These are phyloP conservation scores for Cladorrhinum sp. DNA, from an alignment of 2,329 filamentous ascomycete species.

Conservation along the genomic window DNA sequence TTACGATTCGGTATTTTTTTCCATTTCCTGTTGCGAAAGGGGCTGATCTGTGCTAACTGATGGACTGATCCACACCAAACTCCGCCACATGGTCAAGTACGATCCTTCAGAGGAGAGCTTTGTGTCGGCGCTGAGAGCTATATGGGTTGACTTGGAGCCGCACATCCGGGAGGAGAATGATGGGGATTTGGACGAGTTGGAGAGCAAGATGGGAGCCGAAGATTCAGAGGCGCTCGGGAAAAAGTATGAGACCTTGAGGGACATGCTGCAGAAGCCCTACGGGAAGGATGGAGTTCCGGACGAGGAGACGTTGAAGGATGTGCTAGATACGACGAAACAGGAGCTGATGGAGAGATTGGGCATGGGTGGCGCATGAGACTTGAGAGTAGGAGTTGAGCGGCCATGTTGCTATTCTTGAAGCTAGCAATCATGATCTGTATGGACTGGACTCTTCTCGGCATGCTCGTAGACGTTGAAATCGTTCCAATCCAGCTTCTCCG, in stretches of 20 bases:
- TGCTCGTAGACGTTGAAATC: too few relatives aligned
- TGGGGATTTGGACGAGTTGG: slow-evolving; percentile 21
- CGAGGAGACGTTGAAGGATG: slow-evolving; percentile 17
- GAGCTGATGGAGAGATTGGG: slow-evolving; percentile 21
- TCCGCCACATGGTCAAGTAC: slow-evolving; percentile 24
- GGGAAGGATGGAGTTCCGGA: slow-evolving; percentile 23
- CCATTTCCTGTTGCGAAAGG: neutral
- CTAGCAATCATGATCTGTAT: too few relatives aligned
- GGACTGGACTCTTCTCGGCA: too few relatives aligned
- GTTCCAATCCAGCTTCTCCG: too few relatives aligned
- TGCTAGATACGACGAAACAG: slow-evolving; percentile 24
- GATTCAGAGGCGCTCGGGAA: slow-evolving; percentile 22
- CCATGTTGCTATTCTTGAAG: too few relatives aligned
- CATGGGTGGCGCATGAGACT: neutral
- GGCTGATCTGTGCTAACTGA: neutral
- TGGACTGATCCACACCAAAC: slow-evolving; percentile 24
- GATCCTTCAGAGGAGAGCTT: slow-evolving; percentile 23
- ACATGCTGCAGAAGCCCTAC: slow-evolving; percentile 26
- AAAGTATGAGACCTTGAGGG: slow-evolving; percentile 25
- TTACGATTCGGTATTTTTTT: slow-evolving; percentile 22
- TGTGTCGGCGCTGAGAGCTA: slow-evolving; percentile 22
- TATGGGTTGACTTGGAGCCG: slow-evolving; percentile 28
- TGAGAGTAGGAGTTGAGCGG: too few relatives aligned
- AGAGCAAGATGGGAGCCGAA: slow-evolving; percentile 19
- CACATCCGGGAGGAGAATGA: slow-evolving; percentile 24